Base-by-base conservation (phyloP, 176 grass and related monocot species). In the Aegilops longissima region DNA sequence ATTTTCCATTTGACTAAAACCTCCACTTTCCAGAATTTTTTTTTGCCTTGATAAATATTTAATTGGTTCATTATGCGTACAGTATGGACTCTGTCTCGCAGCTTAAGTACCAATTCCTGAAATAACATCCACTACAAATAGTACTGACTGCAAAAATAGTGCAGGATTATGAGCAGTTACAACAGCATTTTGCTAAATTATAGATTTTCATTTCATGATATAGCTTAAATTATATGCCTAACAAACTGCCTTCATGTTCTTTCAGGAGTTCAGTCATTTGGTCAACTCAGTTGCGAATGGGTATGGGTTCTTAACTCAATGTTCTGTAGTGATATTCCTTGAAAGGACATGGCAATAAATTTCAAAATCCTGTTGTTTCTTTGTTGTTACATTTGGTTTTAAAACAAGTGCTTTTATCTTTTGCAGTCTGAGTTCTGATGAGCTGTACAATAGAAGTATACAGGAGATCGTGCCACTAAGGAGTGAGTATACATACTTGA, bases 401-500 rank as follows among this genome's bases (percentile, higher is more conserved):
- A 3, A 12, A 5, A 39, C 39, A 51, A 56, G 17, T 58, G 6
- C 1, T 82, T 66, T 49, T 74, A 8, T 87, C 18, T 63, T 61
- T 70, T 39, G 11, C 33, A 82, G 86, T 23, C 13, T 75, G 31
- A 76, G 30, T 73, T 18, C n/a, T 67, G 12, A 68, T 35, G 70
- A 87, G 45, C 70, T 81, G 78, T 81, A 74, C 67, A 63, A 73
- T 29, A 64, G 20, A 61, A 81, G 31, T 79, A 59, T 74, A 34
- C 38, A 73, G 9, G 77, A 73, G 56, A 65, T 27, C 2, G 20
- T 16, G 20, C 49, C 85, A 74, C 45, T 58, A 2, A 74, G 78
- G 85, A 81, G 85, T 87, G 39, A 87, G 85, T 61, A 81, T 71
- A 80, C 54, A 66, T 76, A 3, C 24, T 87, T 73, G 56, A 20